Evolutionary conservation across 1,139 yeast genomes (phyloP), one percentile per base, ranked within the genome.

Genomic region (Pichia sp.): DNA sequence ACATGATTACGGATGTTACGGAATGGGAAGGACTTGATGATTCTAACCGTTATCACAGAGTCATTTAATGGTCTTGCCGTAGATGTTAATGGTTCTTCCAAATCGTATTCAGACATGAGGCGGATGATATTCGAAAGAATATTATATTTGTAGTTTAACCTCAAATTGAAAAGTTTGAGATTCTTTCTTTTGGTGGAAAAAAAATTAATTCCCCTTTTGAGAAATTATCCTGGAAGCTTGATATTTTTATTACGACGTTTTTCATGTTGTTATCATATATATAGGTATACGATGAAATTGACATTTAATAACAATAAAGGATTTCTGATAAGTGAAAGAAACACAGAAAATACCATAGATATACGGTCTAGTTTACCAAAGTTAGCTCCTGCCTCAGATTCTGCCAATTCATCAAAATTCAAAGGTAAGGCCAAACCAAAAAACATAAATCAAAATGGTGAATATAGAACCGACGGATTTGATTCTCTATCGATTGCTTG

Each of bases 1-100:
- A 94, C 79, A 55, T 85, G 73, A 63, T 89, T 90, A 65, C 84
- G 86, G 50, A 90, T 90, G 56, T 92, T 89, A 64, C 98, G 74
- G 68, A 88, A 90, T 18, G 95, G 94, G 63, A 92, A 92, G 0
- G 97, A 88, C 64, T 90, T 90, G 62, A 92, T 78, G 27, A 92
- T 79, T 46, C 99, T 77, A 12, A 94, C 74, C 0, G 98, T 92
- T 42, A 92, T 65, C 20, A 88, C 78, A 0, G 96, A 82, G 62
- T 77, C 79, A 9, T 83, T 76, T 32, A 75, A 76, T 3, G 88
- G 88, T 47, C 86, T 73, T n/a, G 76, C 80, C 43, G 77, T 75
- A 1, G 87, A 80, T 0, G 87, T 81, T 51, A 82, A 68, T 1
- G 88, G 86, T 58, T 82, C 86, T 51, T 77, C 79, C 3, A 59